Conservation (phyloP, 768 basidiomycete species). For the Auricularia heimuer region DNA sequence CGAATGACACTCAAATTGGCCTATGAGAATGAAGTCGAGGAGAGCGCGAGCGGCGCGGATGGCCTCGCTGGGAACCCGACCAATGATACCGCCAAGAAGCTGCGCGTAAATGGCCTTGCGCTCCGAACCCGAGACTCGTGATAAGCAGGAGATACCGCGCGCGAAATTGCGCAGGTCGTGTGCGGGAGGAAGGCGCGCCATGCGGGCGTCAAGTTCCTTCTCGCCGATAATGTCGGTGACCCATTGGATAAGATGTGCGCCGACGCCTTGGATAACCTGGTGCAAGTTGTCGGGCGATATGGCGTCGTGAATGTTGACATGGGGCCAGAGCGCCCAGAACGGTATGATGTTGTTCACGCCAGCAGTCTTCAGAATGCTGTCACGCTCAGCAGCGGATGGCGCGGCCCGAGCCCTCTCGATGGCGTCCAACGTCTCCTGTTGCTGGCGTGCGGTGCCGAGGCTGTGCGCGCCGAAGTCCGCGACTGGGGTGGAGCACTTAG, state of each 20-base stretch:
- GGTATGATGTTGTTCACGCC: conserved; percentile 11
- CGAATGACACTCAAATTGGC: conserved; percentile 13
- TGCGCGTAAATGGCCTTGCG: conserved; percentile 4
- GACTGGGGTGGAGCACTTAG: conserved; percentile 9
- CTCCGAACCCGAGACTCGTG: conserved; percentile 9
- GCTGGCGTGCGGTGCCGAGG: background rate
- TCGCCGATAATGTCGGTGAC: conserved; percentile 16
- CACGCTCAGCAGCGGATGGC: background rate
- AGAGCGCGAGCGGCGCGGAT: conserved; percentile 7
- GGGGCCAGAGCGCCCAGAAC: conserved; percentile 22
- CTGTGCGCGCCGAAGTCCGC: conserved; percentile 8
- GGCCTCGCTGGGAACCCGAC: background rate
- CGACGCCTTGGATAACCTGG: conserved; percentile 26
- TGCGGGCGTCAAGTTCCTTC: conserved; percentile 16
- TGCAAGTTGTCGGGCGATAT: conserved; percentile 28
- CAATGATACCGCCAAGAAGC: background rate
- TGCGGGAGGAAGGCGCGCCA: conserved; percentile 8
- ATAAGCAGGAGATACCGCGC: conserved; percentile 7
- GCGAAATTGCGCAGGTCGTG: conserved; percentile 9
- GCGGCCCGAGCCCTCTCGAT: background rate
- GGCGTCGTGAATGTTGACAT: conserved; percentile 16
- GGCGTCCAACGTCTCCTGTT: background rate
- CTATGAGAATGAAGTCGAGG: conserved; percentile 20
- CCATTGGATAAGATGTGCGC: conserved; percentile 27
- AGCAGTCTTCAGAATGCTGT: background rate